Evolutionary conservation across 208 protist species (phyloP).

Genomic region (Tritrichomonas foetus): DNA sequence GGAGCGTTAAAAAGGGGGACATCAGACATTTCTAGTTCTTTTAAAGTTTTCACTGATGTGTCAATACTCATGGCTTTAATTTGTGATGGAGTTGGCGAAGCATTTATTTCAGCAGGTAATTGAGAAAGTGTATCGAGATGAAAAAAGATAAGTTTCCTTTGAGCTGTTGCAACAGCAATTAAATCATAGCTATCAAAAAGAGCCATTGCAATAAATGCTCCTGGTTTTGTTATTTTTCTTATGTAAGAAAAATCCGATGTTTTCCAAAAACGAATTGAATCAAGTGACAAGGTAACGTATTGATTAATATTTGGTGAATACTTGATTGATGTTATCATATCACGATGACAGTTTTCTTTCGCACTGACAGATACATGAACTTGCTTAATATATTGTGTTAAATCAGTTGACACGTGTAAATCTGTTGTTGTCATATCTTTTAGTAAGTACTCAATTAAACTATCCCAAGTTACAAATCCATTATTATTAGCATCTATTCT

Average conservation of each 20-base stretch:
- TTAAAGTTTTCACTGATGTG: neutral
- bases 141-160: neutral
- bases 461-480: neutral
- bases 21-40: neutral
- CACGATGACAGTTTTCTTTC: neutral
- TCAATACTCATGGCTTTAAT: neutral
- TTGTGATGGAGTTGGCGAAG: neutral
- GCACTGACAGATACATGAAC: neutral
- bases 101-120: neutral
- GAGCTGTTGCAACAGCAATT: neutral
- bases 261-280: constrained; percentile 28
- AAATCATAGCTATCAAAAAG: neutral
- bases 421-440: neutral
- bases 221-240: neutral
- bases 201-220: neutral
- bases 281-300: neutral
- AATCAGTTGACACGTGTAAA: neutral
- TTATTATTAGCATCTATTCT: neutral
- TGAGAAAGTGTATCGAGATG: neutral
- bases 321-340: neutral
- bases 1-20: neutral
- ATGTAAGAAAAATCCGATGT: neutral
- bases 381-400: neutral
- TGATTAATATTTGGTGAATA: neutral
- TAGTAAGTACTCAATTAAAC: neutral